Evolutionary conservation across 352 stramenopile species (phyloP).

Genomic region (Phytopythium sindhum): DNA sequence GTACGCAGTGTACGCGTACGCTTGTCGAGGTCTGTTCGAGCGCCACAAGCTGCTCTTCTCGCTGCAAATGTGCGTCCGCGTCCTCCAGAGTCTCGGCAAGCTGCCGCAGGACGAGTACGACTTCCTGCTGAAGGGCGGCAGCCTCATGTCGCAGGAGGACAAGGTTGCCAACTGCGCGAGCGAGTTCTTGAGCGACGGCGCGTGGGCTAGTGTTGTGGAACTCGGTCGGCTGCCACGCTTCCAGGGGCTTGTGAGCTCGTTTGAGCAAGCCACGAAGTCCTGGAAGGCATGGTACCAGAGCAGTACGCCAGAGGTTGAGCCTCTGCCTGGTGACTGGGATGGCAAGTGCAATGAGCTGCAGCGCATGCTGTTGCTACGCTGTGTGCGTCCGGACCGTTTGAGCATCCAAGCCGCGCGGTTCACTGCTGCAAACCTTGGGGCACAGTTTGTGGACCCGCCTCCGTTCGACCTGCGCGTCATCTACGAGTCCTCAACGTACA

Average conservation of each 20-base stretch:
- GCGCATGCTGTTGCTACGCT: constrained; percentile 91
- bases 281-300: constrained; percentile 88
- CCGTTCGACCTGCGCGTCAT: constrained; percentile 91
- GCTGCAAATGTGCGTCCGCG: constrained; percentile 92
- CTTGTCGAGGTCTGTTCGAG: constrained; percentile 94
- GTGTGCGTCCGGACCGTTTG: constrained; percentile 89
- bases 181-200: constrained; percentile 81
- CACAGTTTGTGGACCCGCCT: constrained; percentile 92
- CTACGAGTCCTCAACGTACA: constrained; percentile 84
- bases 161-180: constrained; percentile 79
- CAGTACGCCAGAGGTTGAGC: constrained; percentile 86
- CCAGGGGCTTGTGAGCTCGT: constrained; percentile 85
- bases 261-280: constrained; percentile 84
- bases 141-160: constrained; percentile 55
- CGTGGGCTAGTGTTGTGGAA: constrained; percentile 91
- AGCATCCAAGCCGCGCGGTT: constrained; percentile 91
- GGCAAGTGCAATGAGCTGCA: constrained; percentile 93
- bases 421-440: constrained; percentile 88
- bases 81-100: constrained; percentile 90
- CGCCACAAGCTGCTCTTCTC: constrained; percentile 96
- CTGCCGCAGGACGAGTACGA: constrained; percentile 92
- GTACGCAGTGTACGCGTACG: constrained; percentile 94
- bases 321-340: constrained; percentile 91
- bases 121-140: constrained; percentile 92
- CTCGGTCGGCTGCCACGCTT: constrained; percentile 89